Conservation (phyloP, 768 basidiomycete genomes). For the Rhizopogon salebrosus region DNA sequence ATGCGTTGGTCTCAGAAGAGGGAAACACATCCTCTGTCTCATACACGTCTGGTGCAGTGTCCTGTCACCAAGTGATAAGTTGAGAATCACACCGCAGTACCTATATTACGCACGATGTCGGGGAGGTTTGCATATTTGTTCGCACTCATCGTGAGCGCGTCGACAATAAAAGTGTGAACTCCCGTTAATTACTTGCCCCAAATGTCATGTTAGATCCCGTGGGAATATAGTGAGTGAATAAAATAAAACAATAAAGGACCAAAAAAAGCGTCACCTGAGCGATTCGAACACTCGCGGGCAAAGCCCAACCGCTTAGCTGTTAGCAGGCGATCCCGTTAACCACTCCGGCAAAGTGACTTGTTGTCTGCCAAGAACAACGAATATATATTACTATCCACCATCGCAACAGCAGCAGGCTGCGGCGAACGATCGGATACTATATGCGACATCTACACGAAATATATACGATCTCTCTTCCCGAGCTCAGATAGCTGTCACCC, state of each 20-base stretch:
- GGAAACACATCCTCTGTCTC: conserved; percentile 82
- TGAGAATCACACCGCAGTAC: not conserved
- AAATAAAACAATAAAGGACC: no score
- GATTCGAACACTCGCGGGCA: conserved; percentile 61
- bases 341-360: conserved; percentile 90
- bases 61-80: conserved; percentile 39
- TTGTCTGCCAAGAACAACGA: not conserved
- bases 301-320: conserved; percentile 49
- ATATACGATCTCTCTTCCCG: no score
- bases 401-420: no score
- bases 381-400: no score
- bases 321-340: conserved; percentile 87
- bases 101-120: conserved; percentile 67
- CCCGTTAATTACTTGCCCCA: no score
- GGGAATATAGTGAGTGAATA: no score
- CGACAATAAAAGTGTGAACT: no score
- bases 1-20: conserved; percentile 44
- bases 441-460: no score
- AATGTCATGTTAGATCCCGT: no score
- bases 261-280: conserved; percentile 52
- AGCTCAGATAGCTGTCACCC: no score
- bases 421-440: no score
- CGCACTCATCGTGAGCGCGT: conserved; percentile 40
- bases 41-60: conserved; percentile 88
- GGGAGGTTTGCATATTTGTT: conserved; percentile 87